These are phyloP conservation scores for Pseudoneurospora amorphoporcata DNA, from an alignment of 495 filamentous ascomycete genomes.

Conservation along the genomic window DNA sequence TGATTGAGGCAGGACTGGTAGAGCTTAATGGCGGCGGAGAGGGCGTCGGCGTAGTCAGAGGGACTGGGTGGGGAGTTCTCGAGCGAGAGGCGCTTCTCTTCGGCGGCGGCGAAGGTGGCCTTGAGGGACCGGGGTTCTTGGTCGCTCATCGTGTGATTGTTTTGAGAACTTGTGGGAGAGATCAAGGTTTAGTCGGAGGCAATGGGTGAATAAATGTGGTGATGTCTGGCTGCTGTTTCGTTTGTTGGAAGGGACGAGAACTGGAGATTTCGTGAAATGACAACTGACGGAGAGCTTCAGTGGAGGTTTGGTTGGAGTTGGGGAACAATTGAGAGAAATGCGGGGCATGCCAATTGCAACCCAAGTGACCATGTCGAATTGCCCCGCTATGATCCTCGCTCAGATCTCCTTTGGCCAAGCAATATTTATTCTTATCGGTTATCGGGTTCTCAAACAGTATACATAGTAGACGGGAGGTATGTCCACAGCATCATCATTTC, in stretches of 20 bases:
- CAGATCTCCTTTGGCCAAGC: background rate
- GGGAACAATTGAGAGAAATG: background rate
- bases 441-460: background rate
- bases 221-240: background rate
- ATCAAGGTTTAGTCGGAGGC: too few relatives aligned
- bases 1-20: conserved; percentile 66
- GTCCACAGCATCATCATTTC: background rate
- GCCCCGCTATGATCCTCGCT: background rate
- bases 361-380: background rate
- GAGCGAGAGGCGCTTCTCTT: conserved; percentile 31
- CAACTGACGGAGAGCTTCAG: background rate
- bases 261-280: background rate
- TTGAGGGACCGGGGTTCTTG: conserved; percentile 33
- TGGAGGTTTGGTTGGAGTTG: background rate
- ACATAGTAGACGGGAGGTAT: too few relatives aligned
- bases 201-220: background rate
- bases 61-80: conserved; percentile 37
- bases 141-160: conserved; percentile 7
- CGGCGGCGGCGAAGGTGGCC: conserved; percentile 43
- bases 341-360: background rate
- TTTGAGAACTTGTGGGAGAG: background rate
- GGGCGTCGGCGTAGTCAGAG: conserved; percentile 53
- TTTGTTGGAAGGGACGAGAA: background rate
- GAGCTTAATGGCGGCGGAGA: conserved; percentile 52
- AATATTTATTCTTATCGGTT: background rate